Percentiles rank a stretch among this genome's conserved stretches.
Conservation (phyloP, 345 rosid genomes). For the Physaria fendleri region DNA sequence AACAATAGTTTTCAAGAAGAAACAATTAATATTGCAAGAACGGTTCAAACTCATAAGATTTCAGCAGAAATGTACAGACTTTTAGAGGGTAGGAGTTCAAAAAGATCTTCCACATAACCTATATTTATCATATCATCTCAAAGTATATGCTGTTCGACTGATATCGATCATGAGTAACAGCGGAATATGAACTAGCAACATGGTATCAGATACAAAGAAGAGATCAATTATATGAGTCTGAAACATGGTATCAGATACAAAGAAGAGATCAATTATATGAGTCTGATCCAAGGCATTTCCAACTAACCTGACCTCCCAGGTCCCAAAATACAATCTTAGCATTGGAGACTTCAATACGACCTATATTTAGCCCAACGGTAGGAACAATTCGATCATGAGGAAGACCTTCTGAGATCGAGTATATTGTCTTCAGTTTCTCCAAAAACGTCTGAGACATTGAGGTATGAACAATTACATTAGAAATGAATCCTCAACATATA, state of each 20-base stretch:
- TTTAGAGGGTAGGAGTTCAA: not conserved
- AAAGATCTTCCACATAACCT: not conserved
- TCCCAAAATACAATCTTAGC: slow-evolving; percentile 96
- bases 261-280: not conserved
- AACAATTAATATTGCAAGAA: not conserved
- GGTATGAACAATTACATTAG: not conserved
- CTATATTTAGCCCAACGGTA: slow-evolving; percentile 98
- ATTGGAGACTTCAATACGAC: slow-evolving; percentile 74
- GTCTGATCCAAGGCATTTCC: not conserved
- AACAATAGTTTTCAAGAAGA: not conserved
- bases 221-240: not conserved
- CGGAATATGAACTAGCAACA: not conserved
- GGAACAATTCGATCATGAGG: slow-evolving; percentile 97
- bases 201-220: not conserved
- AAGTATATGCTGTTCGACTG: not conserved
- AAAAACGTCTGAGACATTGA: slow-evolving; percentile 58
- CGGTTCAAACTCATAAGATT: not conserved
- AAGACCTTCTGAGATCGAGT: slow-evolving; percentile 80
- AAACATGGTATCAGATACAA: not conserved
- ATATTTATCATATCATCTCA: not conserved
- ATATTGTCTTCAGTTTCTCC: slow-evolving; percentile 84
- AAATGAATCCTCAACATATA: not conserved
- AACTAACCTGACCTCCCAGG: slow-evolving; percentile 89
- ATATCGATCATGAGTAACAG: not conserved
- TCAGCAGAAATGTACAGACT: too few relatives aligned